These are phyloP conservation scores for Babesia sp. DNA, from an alignment of 169 alveolate genomes.

Conservation along the genomic window DNA sequence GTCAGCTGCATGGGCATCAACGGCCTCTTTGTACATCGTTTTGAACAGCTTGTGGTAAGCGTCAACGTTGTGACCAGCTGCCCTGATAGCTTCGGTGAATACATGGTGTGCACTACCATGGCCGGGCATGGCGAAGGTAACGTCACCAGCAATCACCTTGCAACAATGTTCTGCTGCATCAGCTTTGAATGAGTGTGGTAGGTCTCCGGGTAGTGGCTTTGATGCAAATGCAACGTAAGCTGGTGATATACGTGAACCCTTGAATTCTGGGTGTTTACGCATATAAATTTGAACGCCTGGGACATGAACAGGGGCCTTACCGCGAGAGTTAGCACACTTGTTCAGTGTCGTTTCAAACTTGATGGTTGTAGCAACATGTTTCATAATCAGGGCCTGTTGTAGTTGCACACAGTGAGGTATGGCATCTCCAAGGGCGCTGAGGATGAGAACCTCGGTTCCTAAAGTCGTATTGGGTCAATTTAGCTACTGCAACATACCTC, in stretches of 20 bases:
- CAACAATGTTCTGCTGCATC: conserved; percentile 64
- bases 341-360: conserved; percentile 68
- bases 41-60: conserved; percentile 65
- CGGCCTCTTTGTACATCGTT: conserved; percentile 34
- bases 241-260: conserved; percentile 82
- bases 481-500: conserved; percentile 42
- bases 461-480: not conserved
- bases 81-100: conserved; percentile 57
- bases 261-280: conserved; percentile 81
- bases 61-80: conserved; percentile 64
- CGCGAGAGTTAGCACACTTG: conserved; percentile 50
- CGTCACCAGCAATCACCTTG: conserved; percentile 70
- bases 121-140: conserved; percentile 53
- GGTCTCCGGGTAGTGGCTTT: conserved; percentile 27
- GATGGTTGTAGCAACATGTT: conserved; percentile 74
- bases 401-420: conserved; percentile 78
- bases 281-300: conserved; percentile 80
- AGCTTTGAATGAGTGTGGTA: conserved; percentile 58
- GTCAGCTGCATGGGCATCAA: conserved; percentile 19
- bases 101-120: conserved; percentile 67
- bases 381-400: conserved; percentile 69
- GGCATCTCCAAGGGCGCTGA: conserved; percentile 83
- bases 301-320: conserved; percentile 64
- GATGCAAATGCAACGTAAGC: conserved; percentile 72
- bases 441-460: conserved; percentile 76